Conservation (phyloP, 345 rosid genomes). For the Theobroma cacao region DNA sequence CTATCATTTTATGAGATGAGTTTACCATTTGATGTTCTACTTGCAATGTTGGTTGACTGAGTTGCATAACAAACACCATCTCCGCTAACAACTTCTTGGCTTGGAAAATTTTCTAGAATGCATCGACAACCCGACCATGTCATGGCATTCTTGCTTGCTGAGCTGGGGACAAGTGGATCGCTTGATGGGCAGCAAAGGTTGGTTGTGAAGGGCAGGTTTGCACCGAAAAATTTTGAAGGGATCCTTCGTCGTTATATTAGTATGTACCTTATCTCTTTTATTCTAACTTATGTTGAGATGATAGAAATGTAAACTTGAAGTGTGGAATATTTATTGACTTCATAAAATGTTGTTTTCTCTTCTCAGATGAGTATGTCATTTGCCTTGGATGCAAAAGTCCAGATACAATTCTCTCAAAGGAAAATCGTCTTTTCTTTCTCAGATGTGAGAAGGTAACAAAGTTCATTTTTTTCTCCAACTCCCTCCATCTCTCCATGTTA, state of each 20-base stretch:
- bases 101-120: constrained; percentile 28
- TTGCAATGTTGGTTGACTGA: background rate
- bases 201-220: constrained; percentile 42
- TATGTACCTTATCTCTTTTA: constrained; percentile 11
- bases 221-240: constrained; percentile 40
- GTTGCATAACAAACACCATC: background rate
- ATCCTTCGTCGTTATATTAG: constrained; percentile 40
- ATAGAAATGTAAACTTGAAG: background rate
- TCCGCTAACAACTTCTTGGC: background rate
- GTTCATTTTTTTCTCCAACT: background rate
- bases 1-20: background rate
- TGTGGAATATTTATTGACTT: background rate
- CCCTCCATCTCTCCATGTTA: background rate
- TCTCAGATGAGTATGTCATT: constrained; percentile 44
- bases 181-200: constrained; percentile 44
- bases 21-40: background rate
- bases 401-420: constrained; percentile 43
- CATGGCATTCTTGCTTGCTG: constrained; percentile 40
- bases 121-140: constrained; percentile 49
- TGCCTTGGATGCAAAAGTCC: constrained; percentile 51
- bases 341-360: background rate
- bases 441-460: constrained; percentile 44
- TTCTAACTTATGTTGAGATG: background rate
- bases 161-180: constrained; percentile 44
- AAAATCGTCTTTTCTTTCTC: constrained; percentile 39